phyloP scores from a whole-genome alignment of 768 basidiomycete genomes.

The Asterophora lycoperdoides region DNA sequence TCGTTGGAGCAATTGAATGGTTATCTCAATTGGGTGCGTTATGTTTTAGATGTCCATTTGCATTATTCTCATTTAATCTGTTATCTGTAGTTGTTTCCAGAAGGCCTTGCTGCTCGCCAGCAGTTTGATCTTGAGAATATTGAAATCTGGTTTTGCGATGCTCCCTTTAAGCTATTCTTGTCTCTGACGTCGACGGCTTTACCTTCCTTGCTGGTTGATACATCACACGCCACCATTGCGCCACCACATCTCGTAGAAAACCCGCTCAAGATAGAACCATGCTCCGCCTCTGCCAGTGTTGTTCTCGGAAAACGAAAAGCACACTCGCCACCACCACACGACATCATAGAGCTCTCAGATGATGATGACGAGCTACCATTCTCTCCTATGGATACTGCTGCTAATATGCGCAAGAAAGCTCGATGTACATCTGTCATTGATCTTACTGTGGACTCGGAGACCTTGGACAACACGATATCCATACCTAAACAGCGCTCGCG shows the following conservation, averaged over 20 bases:
- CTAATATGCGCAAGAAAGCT: too few species aligned
- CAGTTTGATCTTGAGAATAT: not conserved
- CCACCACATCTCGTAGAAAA: too few species aligned
- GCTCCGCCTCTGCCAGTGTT: too few species aligned
- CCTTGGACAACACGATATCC: not conserved
- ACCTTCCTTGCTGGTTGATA: not conserved
- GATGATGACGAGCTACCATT: too few species aligned
- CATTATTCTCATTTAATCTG: not conserved
- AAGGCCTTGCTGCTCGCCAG: not conserved
- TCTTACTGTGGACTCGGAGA: not conserved
- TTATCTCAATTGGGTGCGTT: not conserved
- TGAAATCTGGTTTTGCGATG: not conserved
- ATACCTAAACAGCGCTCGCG: too few species aligned
- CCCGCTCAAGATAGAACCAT: too few species aligned
- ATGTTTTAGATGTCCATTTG: not conserved
- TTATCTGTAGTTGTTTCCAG: not conserved
- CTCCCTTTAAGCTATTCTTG: not conserved
- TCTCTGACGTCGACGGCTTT: not conserved
- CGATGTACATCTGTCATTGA: too few species aligned
- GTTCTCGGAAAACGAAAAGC: too few species aligned
- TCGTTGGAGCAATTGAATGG: not conserved
- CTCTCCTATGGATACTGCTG: too few species aligned
- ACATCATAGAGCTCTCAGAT: too few species aligned
- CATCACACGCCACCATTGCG: not conserved
- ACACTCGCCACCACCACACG: too few species aligned